These are phyloP conservation scores for Dittrichia graveolens DNA, from an alignment of 129 eudicot genomes.

Conservation along the genomic window DNA sequence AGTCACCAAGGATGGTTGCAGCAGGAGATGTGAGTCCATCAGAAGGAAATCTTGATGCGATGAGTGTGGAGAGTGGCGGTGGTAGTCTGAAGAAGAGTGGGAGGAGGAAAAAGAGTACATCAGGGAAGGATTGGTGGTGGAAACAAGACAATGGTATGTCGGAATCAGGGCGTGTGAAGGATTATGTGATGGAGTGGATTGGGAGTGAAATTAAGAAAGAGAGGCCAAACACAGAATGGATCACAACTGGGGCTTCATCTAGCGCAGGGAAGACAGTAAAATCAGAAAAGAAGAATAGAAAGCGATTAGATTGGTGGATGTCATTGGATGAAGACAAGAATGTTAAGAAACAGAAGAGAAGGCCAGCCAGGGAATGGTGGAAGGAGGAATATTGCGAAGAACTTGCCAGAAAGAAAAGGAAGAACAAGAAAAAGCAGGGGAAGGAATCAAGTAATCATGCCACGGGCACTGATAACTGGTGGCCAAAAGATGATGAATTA, in stretches of 20 bases:
- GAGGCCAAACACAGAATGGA: constrained; percentile 67
- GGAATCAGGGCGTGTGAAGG: constrained; percentile 75
- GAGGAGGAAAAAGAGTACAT: constrained; percentile 48
- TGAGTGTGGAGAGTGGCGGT: constrained; percentile 55
- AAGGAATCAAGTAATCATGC: constrained; percentile 40
- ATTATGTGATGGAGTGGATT: constrained; percentile 96
- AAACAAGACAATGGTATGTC: constrained; percentile 63
- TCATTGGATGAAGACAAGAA: constrained; percentile 75
- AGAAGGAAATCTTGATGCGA: constrained; percentile 55
- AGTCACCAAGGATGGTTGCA: constrained; percentile 45
- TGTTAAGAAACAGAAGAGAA: constrained; percentile 67
- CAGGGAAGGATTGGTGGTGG: constrained; percentile 92
- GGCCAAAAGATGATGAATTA: constrained; percentile 70
- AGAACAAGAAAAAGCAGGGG: constrained; percentile 53
- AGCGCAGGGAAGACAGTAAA: constrained; percentile 45
- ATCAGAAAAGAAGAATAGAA: constrained; percentile 54
- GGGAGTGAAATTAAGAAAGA: constrained; percentile 88
- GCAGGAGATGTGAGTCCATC: constrained; percentile 33
- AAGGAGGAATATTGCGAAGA: constrained; percentile 93
- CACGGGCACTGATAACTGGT: constrained; percentile 40
- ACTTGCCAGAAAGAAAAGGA: constrained; percentile 69
- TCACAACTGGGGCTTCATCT: constrained; percentile 46
- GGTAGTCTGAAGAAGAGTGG: constrained; percentile 37
- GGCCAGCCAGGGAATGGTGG: constrained; percentile 99
- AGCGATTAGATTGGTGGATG: constrained; percentile 84